Base-by-base conservation (phyloP, 495 filamentous ascomycete species). In the Geopyxis carbonaria region DNA sequence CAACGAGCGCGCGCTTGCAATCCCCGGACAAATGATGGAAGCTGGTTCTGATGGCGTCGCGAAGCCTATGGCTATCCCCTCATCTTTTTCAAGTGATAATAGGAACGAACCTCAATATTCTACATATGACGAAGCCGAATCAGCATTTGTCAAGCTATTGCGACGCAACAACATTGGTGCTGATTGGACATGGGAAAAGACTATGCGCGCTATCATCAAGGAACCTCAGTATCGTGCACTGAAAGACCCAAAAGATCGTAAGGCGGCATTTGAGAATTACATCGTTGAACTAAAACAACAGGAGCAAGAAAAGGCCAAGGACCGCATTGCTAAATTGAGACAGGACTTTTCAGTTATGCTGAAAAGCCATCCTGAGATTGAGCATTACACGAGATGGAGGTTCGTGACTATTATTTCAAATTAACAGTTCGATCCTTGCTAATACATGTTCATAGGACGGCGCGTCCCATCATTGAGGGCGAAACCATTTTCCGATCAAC, bases 321-420 rank as follows among this genome's bases (percentile, higher is more conserved):
- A 94, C 63, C 78, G 89, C 63, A 72, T 91, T 55, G 73, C 83
- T 50, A 95, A 93, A 61, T 69, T 95, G 48, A 81, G 84, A 45
- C 68, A 80, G 58, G 87, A 95, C 64, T 99, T 95, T 63, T 77
- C 74, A 50, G 86, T 76, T 38, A 99, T 99, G 89, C 67, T 95
- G 48, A 82, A 77, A 58, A 86, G 84, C 45, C 91, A 95, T 59
- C 83, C 86, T 51, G 89, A 95, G 63, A 95, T 99, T 57, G 91
- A 87, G 61, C 75, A 93, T 49, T 95, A 93, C 61, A 94, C 86
- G 43, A 79, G 86, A 40, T 97, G 91, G 91, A 94, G 82, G 53
- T 56, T 41, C 22, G 51, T 31, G 25, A 28, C 25, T 29, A 8
- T 10, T 11, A 38, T 13, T 43, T 11, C 10, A 20, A 2, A 14